These are phyloP conservation scores for Corinectria fuckeliana DNA, from an alignment of 2,329 filamentous ascomycete genomes.

Conservation along the genomic window DNA sequence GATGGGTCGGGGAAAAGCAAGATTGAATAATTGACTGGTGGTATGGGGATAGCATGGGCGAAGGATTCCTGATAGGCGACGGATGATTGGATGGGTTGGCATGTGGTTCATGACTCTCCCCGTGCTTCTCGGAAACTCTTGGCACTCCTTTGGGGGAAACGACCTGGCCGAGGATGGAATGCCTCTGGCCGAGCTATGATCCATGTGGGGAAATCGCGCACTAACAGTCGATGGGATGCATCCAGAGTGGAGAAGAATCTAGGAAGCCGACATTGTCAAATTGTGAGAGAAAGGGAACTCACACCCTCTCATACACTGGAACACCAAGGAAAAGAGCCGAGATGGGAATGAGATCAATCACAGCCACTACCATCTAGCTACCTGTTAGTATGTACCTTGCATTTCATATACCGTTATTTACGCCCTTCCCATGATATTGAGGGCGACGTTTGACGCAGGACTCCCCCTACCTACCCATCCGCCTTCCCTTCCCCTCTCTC, in stretches of 20 bases:
- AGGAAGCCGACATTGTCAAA: too few relatives aligned
- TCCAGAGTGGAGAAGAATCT: conserved; percentile 1
- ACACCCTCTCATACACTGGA: neutral
- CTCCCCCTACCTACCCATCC: neutral
- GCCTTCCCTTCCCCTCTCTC: neutral
- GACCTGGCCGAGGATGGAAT: conserved; percentile 4
- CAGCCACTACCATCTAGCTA: neutral
- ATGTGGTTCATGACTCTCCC: conserved; percentile 3
- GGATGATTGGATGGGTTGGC: conserved; percentile 3
- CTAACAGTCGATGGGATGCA: neutral
- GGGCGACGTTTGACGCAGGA: neutral
- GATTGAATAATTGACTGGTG: too few relatives aligned
- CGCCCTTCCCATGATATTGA: neutral
- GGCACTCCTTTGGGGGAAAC: neutral
- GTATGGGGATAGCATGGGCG: neutral
- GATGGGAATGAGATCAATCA: neutral
- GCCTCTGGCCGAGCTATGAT: neutral
- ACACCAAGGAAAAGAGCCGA: neutral
- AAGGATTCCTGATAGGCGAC: neutral
- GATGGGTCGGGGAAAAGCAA: too few relatives aligned
- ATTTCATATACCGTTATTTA: too few relatives aligned
- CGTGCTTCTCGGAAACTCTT: neutral
- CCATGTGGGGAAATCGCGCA: conserved; percentile 12
- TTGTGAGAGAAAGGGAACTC: too few relatives aligned
- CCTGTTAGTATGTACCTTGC: neutral